Evolutionary conservation across 1,284 basidiomycete species (phyloP).

Genomic region (Puccinia horiana): DNA sequence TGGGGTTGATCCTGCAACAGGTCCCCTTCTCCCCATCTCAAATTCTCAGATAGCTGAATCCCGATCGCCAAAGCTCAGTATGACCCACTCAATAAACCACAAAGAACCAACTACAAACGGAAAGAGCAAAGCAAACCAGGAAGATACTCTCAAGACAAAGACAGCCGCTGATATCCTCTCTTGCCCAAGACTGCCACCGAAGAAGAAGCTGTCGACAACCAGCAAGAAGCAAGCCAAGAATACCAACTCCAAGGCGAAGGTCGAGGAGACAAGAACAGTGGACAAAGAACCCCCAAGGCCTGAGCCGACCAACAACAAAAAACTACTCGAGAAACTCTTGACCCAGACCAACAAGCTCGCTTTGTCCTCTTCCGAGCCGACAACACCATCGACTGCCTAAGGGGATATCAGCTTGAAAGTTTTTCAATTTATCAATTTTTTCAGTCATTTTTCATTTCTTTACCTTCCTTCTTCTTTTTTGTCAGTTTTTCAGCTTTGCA

Average conservation of each 20-base stretch:
- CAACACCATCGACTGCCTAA: not conserved
- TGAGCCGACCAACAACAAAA: not conserved
- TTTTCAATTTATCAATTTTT: too few species aligned
- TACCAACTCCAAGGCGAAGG: not conserved
- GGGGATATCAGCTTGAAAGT: too few species aligned
- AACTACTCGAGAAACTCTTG: not conserved
- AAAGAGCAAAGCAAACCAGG: not conserved
- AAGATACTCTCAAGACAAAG: not conserved
- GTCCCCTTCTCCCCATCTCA: too few species aligned
- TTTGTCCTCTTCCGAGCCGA: not conserved
- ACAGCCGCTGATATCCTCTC: not conserved
- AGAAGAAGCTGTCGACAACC: slow-evolving; percentile 8
- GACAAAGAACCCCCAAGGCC: not conserved
- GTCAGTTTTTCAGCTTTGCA: too few species aligned
- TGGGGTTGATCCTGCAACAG: not conserved
- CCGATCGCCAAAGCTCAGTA: not conserved
- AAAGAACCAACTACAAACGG: not conserved
- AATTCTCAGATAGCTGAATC: too few species aligned
- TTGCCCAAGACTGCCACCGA: not conserved
- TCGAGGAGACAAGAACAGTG: too few species aligned
- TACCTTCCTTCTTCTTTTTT: too few species aligned
- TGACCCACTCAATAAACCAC: not conserved
- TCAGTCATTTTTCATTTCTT: too few species aligned
- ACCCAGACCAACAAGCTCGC: slow-evolving; percentile 5
- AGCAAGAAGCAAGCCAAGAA: not conserved